Evolutionary conservation across 2,329 filamentous ascomycete genomes (phyloP).

Genomic region (Bipolaris sorokiniana): DNA sequence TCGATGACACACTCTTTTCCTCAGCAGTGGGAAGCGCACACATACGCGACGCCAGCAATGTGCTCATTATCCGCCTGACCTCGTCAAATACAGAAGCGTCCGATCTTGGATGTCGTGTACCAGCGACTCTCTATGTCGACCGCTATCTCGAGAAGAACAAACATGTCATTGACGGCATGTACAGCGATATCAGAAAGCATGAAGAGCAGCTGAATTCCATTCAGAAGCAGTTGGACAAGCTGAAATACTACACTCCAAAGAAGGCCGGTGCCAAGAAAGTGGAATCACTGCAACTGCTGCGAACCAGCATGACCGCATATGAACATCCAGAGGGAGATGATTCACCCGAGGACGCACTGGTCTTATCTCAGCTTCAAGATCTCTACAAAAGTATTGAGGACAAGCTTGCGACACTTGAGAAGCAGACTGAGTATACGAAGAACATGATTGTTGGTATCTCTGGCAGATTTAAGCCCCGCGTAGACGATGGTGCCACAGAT

Average conservation of each 20-base stretch:
- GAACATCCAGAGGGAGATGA: constrained; percentile 23
- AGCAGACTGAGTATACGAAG: constrained; percentile 50
- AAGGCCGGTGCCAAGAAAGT: constrained; percentile 38
- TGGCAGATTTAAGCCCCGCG: constrained; percentile 54
- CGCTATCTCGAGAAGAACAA: constrained; percentile 63
- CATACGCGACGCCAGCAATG: constrained; percentile 53
- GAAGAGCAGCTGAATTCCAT: constrained; percentile 41
- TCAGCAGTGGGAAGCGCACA: constrained; percentile 31
- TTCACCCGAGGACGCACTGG: constrained; percentile 26
- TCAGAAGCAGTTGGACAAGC: constrained; percentile 42
- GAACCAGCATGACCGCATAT: constrained; percentile 48
- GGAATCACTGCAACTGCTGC: constrained; percentile 48
- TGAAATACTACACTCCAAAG: constrained; percentile 43
- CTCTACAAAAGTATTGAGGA: constrained; percentile 41
- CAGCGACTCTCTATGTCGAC: constrained; percentile 63
- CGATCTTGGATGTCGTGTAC: constrained; percentile 57
- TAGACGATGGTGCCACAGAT: constrained; percentile 39
- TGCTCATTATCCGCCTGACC: constrained; percentile 58
- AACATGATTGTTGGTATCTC: constrained; percentile 54
- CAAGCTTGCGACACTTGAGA: constrained; percentile 49
- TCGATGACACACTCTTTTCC: constrained; percentile 58
- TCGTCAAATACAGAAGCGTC: constrained; percentile 45
- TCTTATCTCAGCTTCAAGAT: constrained; percentile 36
- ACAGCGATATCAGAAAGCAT: constrained; percentile 47
- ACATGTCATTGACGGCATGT: constrained; percentile 55